These are phyloP conservation scores for Ganoderma lucidum DNA, from an alignment of 1,284 basidiomycete species.

Conservation along the genomic window DNA sequence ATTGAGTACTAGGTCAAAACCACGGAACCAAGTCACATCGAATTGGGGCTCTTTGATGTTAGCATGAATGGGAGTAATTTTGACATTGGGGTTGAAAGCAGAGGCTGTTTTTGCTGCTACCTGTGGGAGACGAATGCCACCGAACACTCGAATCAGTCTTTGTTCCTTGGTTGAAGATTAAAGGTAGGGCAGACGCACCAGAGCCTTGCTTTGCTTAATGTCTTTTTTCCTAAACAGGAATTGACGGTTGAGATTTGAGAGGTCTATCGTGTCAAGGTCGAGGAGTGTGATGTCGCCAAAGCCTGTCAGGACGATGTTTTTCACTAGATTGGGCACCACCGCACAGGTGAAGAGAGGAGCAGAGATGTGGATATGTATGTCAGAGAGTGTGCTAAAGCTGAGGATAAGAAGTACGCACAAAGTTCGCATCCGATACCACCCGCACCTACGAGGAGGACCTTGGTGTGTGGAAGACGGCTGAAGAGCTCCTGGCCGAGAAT, in stretches of 20 bases:
- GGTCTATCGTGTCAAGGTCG: slow-evolving; percentile 98
- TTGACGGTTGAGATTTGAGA: slow-evolving; percentile 97
- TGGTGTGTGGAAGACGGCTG: slow-evolving; percentile 66
- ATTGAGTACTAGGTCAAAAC: slow-evolving; percentile 94
- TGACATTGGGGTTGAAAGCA: slow-evolving; percentile 92
- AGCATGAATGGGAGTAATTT: slow-evolving; percentile 90
- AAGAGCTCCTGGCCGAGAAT: slow-evolving; percentile 81
- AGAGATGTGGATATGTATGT: neutral
- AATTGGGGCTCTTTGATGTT: slow-evolving; percentile 97
- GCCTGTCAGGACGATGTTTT: slow-evolving; percentile 94
- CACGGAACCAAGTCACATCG: slow-evolving; percentile 88
- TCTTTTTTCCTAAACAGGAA: slow-evolving; percentile 98
- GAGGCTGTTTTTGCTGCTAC: slow-evolving; percentile 90
- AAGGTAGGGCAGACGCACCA: slow-evolving; percentile 54
- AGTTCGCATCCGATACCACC: slow-evolving; percentile 99
- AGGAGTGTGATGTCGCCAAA: slow-evolving; percentile 93
- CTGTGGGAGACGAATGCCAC: slow-evolving; percentile 44
- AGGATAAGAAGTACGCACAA: slow-evolving; percentile 56
- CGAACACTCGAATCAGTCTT: neutral
- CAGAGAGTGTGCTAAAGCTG: neutral
- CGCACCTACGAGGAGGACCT: slow-evolving; percentile 92
- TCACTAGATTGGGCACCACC: slow-evolving; percentile 64
- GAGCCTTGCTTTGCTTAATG: slow-evolving; percentile 95
- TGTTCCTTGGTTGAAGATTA: neutral
- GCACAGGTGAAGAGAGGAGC: too few species aligned